Percentiles rank a stretch among this genome's conserved stretches.
These are phyloP conservation scores for Amoebophrya sp. DNA, from an alignment of 169 alveolate species.

Conservation along the genomic window DNA sequence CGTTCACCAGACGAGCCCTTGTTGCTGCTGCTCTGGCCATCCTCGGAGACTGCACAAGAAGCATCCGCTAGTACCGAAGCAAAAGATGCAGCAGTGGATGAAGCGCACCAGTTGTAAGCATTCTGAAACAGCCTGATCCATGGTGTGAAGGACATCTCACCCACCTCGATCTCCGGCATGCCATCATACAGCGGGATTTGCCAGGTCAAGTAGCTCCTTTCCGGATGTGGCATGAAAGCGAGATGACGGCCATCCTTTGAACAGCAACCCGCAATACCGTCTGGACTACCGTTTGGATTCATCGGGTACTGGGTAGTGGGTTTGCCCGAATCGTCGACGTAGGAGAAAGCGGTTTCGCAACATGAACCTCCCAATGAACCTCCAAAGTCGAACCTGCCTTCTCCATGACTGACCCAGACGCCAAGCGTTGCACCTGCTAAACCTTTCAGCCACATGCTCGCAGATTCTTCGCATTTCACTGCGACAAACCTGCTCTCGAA, in stretches of 20 bases:
- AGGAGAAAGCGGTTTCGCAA: neutral
- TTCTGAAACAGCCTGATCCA: slow-evolving; percentile 25
- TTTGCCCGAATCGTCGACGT: slow-evolving; percentile 32
- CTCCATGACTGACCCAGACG: slow-evolving; percentile 35
- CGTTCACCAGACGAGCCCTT: too few species aligned
- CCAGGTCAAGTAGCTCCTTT: slow-evolving; percentile 33
- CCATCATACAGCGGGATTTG: slow-evolving; percentile 27
- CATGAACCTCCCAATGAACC: neutral
- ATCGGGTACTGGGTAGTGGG: slow-evolving; percentile 30
- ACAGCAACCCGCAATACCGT: slow-evolving; percentile 25
- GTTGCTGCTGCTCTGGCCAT: too few species aligned
- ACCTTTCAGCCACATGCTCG: slow-evolving; percentile 1
- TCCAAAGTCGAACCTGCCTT: slow-evolving; percentile 22
- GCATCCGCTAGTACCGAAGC: too few species aligned
- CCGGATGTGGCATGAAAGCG: slow-evolving; percentile 38
- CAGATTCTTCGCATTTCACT: neutral
- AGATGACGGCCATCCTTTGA: slow-evolving; percentile 34
- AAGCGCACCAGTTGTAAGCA: slow-evolving; percentile 6
- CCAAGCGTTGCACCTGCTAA: neutral
- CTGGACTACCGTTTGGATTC: slow-evolving; percentile 30
- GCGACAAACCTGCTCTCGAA: slow-evolving; percentile 16
- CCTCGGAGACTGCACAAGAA: too few species aligned
- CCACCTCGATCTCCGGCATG: neutral
- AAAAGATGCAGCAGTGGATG: too few species aligned
- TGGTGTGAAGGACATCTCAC: neutral